phyloP scores from a whole-genome alignment of 768 basidiomycete genomes.

The Termitomyces sp. region DNA sequence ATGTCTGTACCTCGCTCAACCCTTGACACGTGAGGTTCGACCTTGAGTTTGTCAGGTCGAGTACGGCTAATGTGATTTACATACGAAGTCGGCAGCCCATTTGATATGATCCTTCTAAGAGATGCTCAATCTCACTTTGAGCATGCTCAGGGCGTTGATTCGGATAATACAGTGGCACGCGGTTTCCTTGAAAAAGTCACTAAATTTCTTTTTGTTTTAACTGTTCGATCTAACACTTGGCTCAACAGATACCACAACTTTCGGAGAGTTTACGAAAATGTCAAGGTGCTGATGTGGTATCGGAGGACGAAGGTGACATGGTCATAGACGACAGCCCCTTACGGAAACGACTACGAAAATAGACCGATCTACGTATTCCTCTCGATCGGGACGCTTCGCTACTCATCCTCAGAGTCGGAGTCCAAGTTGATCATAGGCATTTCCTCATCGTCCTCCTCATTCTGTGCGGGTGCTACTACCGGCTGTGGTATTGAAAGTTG shows the following conservation, averaged over 20 bases:
- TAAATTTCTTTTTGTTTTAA: neutral
- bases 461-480: neutral
- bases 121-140: constrained; percentile 63
- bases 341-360: constrained; percentile 30
- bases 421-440: constrained; percentile 75
- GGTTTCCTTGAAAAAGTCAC: constrained; percentile 50
- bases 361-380: neutral
- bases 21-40: constrained; percentile 11
- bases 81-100: constrained; percentile 9
- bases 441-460: constrained; percentile 47
- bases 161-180: constrained; percentile 45
- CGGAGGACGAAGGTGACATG: constrained; percentile 29
- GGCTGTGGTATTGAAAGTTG: neutral
- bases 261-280: constrained; percentile 3
- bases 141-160: constrained; percentile 55
- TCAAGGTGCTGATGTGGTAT: constrained; percentile 19
- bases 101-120: constrained; percentile 33
- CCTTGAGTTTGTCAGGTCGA: neutral
- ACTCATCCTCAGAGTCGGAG: constrained; percentile 70
- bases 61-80: neutral
- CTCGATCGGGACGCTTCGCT: neutral
- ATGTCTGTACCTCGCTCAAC: constrained; percentile 56
- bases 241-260: constrained; percentile 8
- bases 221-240: neutral
- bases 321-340: constrained; percentile 17